phyloP scores from a whole-genome alignment of 148 eudicot species.

The Tetragonia tetragonoides region DNA sequence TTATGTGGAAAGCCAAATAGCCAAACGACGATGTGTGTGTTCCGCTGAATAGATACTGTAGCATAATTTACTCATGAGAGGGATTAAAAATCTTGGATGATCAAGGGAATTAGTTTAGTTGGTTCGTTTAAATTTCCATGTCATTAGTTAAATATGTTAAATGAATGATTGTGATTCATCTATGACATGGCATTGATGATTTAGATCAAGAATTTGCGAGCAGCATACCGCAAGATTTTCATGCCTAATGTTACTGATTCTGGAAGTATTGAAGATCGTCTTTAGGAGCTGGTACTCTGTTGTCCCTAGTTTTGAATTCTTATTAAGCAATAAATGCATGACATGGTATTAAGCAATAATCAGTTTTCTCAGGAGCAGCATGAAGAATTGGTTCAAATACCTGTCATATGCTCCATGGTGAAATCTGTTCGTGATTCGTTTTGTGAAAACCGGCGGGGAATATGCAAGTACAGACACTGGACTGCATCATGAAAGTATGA shows the following conservation, averaged over 20 bases:
- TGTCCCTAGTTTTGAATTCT: slow-evolving; percentile 3
- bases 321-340: background rate
- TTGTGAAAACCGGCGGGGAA: slow-evolving; percentile 79
- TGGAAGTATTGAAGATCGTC: slow-evolving; percentile 69
- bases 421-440: slow-evolving; percentile 80
- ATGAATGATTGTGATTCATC: slow-evolving; percentile 10
- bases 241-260: slow-evolving; percentile 54
- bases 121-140: background rate
- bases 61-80: background rate
- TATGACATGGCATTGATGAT: slow-evolving; percentile 24
- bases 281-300: slow-evolving; percentile 61
- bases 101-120: background rate
- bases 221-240: slow-evolving; percentile 86
- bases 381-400: slow-evolving; percentile 60
- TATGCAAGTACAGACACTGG: slow-evolving; percentile 74
- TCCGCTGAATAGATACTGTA: background rate
- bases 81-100: background rate
- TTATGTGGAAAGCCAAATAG: background rate
- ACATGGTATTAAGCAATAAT: background rate
- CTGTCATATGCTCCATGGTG: slow-evolving; percentile 61
- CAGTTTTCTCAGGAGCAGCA: slow-evolving; percentile 53
- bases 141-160: background rate
- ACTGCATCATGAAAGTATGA: slow-evolving; percentile 33
- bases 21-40: background rate
- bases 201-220: slow-evolving; percentile 79